Evolutionary conservation across 345 rosid genomes (phyloP).

Genomic region (Populus tremula): DNA sequence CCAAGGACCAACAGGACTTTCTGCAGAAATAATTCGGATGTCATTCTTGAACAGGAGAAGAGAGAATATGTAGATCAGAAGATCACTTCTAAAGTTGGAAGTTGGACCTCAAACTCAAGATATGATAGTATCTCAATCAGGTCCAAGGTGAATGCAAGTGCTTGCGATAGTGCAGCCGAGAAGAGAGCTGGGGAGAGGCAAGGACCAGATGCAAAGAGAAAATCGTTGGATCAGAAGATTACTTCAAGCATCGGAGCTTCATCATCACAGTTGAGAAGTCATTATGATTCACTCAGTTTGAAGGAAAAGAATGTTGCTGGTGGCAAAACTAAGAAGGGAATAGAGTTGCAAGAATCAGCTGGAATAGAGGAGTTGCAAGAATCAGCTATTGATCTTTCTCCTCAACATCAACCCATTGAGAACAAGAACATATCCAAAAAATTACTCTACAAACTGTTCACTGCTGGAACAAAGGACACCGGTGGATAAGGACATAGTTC

Average conservation of each 20-base stretch:
- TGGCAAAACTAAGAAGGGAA: constrained; percentile 30
- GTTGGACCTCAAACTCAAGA: constrained; percentile 17
- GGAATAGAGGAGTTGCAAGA: constrained; percentile 21
- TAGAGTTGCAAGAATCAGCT: too few relatives aligned
- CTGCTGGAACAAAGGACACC: constrained; percentile 19
- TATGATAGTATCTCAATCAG: not conserved
- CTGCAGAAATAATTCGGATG: constrained; percentile 14
- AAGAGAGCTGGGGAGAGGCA: constrained; percentile 14
- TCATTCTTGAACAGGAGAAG: constrained; percentile 18
- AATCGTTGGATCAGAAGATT: constrained; percentile 21
- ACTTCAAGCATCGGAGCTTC: constrained; percentile 24
- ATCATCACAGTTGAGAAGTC: constrained; percentile 33
- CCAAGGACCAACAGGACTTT: constrained; percentile 33
- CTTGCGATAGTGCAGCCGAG: constrained; percentile 16
- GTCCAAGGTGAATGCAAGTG: constrained; percentile 17
- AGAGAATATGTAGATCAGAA: constrained; percentile 17
- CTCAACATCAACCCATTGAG: constrained; percentile 31
- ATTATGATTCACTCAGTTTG: constrained; percentile 21
- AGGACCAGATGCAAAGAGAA: constrained; percentile 15
- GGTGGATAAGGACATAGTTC: constrained; percentile 37
- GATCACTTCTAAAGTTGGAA: constrained; percentile 16
- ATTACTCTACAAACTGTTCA: constrained; percentile 24
- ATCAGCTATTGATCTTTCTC: constrained; percentile 25
- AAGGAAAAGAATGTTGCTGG: constrained; percentile 29
- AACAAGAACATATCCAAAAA: constrained; percentile 43